Conservation (phyloP, 2,329 filamentous ascomycete genomes). For the Sphaerulina musiva region DNA sequence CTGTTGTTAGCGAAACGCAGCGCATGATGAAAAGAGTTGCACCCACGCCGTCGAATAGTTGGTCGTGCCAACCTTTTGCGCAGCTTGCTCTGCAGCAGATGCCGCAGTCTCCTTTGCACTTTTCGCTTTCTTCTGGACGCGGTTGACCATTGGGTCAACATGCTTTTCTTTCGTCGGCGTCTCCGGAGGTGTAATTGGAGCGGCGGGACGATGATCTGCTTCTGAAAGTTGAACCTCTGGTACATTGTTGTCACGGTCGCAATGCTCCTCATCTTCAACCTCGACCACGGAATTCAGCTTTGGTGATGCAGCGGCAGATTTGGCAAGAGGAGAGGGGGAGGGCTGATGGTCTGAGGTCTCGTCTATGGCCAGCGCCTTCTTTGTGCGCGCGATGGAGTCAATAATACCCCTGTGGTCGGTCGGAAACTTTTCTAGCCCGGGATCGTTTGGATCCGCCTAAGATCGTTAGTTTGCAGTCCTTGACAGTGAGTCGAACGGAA, state of each 20-base stretch:
- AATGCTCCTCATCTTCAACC: conserved; percentile 22
- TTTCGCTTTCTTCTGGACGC: conserved; percentile 11
- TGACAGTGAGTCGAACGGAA: neutral
- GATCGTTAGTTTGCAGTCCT: conserved; percentile 6
- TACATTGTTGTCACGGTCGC: conserved; percentile 10
- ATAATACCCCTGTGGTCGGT: conserved; percentile 32
- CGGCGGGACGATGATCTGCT: conserved; percentile 18
- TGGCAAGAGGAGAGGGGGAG: conserved; percentile 7
- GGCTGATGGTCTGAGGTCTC: conserved; percentile 14
- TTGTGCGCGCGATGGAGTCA: conserved; percentile 29
- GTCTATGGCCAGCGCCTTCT: conserved; percentile 23
- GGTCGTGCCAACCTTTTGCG: conserved; percentile 1
- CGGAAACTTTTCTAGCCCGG: conserved; percentile 32
- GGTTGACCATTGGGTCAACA: conserved; percentile 1
- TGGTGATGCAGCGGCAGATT: conserved; percentile 15
- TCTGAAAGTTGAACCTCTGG: conserved; percentile 12
- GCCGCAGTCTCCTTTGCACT: conserved; percentile 18
- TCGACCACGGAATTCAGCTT: conserved; percentile 28
- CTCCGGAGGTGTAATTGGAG: conserved; percentile 32
- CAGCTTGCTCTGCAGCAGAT: conserved; percentile 1
- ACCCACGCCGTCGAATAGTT: conserved; percentile 8
- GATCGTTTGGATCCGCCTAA: conserved; percentile 29
- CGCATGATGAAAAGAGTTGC: neutral
- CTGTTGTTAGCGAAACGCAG: neutral
- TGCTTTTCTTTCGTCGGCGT: conserved; percentile 28